A percentile compares a stretch with the other conserved stretches of the same genome.
These are phyloP conservation scores for Geotrichum phurueaensis DNA, from an alignment of 1,139 yeast species.

Conservation along the genomic window DNA sequence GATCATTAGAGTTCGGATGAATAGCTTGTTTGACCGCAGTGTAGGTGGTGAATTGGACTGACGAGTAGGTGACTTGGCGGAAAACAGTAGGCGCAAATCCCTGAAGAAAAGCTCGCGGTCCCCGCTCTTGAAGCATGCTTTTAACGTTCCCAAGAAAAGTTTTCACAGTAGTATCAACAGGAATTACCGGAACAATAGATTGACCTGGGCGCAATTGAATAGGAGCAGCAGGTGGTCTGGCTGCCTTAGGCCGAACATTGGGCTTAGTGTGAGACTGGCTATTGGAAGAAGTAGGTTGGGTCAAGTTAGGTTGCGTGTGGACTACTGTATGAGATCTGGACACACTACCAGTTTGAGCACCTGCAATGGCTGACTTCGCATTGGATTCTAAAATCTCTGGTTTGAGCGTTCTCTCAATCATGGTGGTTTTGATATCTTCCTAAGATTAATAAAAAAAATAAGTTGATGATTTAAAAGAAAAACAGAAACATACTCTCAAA, in stretches of 20 bases:
- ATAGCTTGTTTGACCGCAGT: constrained; percentile 60
- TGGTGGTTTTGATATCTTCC: constrained; percentile 59
- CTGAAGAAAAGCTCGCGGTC: constrained; percentile 69
- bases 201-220: constrained; percentile 11
- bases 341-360: constrained; percentile 5
- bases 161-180: constrained; percentile 23
- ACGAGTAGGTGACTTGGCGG: constrained; percentile 72
- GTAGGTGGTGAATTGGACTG: constrained; percentile 79
- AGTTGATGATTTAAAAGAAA: not conserved
- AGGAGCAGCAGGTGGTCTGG: constrained; percentile 13
- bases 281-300: not conserved
- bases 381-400: constrained; percentile 11
- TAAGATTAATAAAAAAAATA: not conserved
- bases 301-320: constrained; percentile 1
- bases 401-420: constrained; percentile 51
- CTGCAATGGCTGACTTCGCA: constrained; percentile 9
- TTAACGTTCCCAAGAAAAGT: constrained; percentile 28
- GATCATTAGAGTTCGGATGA: constrained; percentile 35
- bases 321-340: not conserved
- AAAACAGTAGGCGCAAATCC: constrained; percentile 75
- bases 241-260: constrained; percentile 20
- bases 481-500: constrained; percentile 51
- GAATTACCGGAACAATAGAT: constrained; percentile 9
- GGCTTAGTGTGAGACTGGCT: constrained; percentile 6
- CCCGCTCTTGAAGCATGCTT: constrained; percentile 67